These are phyloP conservation scores for Mycena pura DNA, from an alignment of 768 basidiomycete genomes.

Conservation along the genomic window DNA sequence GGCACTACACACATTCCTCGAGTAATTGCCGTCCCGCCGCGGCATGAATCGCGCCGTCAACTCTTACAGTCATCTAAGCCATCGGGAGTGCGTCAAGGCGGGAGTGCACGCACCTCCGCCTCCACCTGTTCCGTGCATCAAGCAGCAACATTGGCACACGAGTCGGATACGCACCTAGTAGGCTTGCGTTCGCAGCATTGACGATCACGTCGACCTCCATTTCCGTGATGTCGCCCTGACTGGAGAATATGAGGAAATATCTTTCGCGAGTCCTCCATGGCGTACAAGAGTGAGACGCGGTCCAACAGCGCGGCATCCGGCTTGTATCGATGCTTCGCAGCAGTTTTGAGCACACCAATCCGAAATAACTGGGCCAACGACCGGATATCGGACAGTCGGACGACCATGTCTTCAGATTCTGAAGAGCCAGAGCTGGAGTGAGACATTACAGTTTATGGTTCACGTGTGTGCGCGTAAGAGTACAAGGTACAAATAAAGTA, in stretches of 20 bases:
- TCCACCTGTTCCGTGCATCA: conserved; percentile 58
- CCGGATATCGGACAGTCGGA: conserved; percentile 54
- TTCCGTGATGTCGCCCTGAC: conserved; percentile 81
- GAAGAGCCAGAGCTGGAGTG: conserved; percentile 15
- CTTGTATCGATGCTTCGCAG: conserved; percentile 41
- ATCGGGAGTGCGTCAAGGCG: neutral
- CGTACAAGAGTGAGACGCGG: conserved; percentile 75
- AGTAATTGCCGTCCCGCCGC: conserved; percentile 73
- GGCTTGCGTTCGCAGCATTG: conserved; percentile 79
- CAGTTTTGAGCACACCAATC: conserved; percentile 43
- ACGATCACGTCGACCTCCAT: conserved; percentile 77
- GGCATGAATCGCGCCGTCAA: conserved; percentile 83
- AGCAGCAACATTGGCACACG: neutral
- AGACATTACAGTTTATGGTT: no score
- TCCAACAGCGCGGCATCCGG: conserved; percentile 50
- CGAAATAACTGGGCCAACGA: conserved; percentile 65
- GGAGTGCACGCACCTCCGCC: conserved; percentile 65
- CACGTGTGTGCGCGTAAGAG: no score
- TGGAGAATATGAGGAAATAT: conserved; percentile 34
- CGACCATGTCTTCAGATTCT: conserved; percentile 31
- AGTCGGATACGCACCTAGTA: conserved; percentile 59
- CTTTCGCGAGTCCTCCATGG: neutral
- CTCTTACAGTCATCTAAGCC: conserved; percentile 41
- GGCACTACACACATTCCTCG: conserved; percentile 67
- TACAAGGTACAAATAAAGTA: conserved; percentile 19